These are phyloP conservation scores for Kwoniella sp. DNA, from an alignment of 768 basidiomycete species.

Conservation along the genomic window DNA sequence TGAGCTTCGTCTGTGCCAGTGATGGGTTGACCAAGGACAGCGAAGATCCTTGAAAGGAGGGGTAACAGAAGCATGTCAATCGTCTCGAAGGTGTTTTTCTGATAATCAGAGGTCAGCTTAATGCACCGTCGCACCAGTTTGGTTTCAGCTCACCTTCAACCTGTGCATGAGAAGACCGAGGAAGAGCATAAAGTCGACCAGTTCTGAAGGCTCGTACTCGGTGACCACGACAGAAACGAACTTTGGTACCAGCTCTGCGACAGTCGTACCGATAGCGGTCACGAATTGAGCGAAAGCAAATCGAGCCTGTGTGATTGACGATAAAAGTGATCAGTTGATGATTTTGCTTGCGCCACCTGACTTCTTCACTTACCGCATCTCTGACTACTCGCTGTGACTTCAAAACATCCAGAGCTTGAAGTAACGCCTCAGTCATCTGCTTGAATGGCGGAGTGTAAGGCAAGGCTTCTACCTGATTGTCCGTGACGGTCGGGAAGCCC, in stretches of 20 bases:
- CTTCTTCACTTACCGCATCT: constrained; percentile 79
- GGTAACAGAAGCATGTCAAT: constrained; percentile 88
- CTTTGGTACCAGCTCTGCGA: constrained; percentile 82
- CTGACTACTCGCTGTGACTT: constrained; percentile 82
- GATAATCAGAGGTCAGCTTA: constrained; percentile 9
- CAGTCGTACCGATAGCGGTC: constrained; percentile 80
- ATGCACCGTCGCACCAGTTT: neutral
- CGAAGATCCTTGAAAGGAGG: constrained; percentile 76
- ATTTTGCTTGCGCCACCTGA: neutral
- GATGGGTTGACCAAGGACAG: constrained; percentile 76
- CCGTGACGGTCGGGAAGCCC: constrained; percentile 91
- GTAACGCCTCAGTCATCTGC: constrained; percentile 80
- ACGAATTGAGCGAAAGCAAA: constrained; percentile 92
- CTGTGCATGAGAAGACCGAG: constrained; percentile 87
- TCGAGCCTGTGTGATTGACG: constrained; percentile 66
- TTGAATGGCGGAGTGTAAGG: constrained; percentile 76
- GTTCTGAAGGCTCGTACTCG: constrained; percentile 87
- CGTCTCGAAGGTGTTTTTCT: constrained; percentile 85
- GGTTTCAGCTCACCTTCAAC: constrained; percentile 67
- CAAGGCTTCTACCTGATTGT: constrained; percentile 59
- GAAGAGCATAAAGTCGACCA: constrained; percentile 95
- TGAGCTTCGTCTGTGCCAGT: constrained; percentile 83
- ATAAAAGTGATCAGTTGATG: neutral
- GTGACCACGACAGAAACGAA: constrained; percentile 88
- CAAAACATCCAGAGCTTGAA: constrained; percentile 85